Base-by-base conservation (phyloP, 352 stramenopile genomes). In the Pythium insidiosum region DNA sequence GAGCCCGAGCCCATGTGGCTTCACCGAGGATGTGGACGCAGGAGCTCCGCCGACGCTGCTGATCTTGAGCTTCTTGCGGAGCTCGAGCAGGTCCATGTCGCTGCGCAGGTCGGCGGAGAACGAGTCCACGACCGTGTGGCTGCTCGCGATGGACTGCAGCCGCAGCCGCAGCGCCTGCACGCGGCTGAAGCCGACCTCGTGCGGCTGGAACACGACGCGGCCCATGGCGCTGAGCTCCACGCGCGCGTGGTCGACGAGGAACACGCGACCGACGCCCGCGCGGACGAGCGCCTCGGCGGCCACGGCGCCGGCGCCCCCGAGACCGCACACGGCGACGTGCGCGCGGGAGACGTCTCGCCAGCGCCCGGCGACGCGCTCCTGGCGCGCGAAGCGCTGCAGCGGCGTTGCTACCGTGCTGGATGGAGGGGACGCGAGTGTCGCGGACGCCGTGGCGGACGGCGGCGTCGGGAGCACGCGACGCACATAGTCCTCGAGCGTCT, bases 1-100 rank as follows among this genome's bases (percentile, higher is more conserved):
- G 9, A 75, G 49, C 3, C 61, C 61, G 18, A 69, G 10, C 15
- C 47, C 39, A 33, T 33, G 9, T 15, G 9, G 9, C 9, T 15
- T 33, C 9, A 33, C 9, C 28, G 28, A 33, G 9, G 28, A 9
- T 15, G 28, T 13, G 15, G 22, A 29, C 16, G 21, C 2, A 4
- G 29, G 43, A 1, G 20, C 6, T 6, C 9, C 29, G 31, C 60
- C 58, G 22, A 64, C 51, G 12, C 16, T 45, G 26, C 61, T 66
- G 18, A 57, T 50, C 31, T 70, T 58, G 13, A 75, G 56, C 28
- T 61, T 58, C 40, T 71, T 72, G 39, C 58, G 54, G 21, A 72
- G 54, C 45, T 66, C 58, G 6, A 47, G 30, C 16, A 70, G 50
- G 30, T 72, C 65, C n/a, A 29, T 22, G 7, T 55, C 49, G 31